Conservation (phyloP, 139 green algal species). For the Closterium sp. region DNA sequence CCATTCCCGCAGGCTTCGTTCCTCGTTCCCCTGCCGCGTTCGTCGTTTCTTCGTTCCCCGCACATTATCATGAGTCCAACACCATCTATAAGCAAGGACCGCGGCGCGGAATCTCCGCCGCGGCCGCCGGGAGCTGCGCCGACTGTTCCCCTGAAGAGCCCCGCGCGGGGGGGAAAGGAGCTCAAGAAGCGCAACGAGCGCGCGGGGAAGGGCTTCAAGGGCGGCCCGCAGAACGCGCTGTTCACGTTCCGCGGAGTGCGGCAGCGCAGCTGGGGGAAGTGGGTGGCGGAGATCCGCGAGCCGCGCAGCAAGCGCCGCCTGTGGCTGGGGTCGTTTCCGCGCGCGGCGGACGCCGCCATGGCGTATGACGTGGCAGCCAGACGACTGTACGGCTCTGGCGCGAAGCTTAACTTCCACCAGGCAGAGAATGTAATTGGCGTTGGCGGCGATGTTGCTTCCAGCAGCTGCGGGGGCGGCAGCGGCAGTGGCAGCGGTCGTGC, state of each 20-base stretch:
- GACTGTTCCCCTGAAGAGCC: background rate
- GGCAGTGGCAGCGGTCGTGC: no score
- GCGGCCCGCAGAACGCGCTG: constrained; percentile 4
- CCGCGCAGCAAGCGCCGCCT: constrained; percentile 1
- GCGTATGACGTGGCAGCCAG: constrained; percentile 5
- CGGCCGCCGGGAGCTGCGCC: background rate
- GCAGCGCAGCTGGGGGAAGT: constrained; percentile 9
- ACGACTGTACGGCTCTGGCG: background rate
- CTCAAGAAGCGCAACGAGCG: background rate
- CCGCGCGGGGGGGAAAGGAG: background rate
- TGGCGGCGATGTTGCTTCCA: no score
- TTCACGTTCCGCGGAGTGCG: background rate
- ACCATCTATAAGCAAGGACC: background rate
- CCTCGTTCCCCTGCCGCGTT: no score
- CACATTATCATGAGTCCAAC: background rate
- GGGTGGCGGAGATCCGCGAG: constrained; percentile 16
- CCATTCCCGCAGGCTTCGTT: no score
- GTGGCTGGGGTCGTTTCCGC: constrained; percentile 13
- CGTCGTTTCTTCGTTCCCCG: background rate
- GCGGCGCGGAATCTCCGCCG: background rate
- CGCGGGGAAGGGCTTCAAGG: constrained; percentile 4
- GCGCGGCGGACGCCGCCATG: constrained; percentile 7
- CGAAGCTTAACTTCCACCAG: background rate
- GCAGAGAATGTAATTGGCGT: no score
- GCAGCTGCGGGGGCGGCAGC: no score